phyloP scores from a whole-genome alignment of 2,329 filamentous ascomycete genomes.

The Coniochaeta ligniaria region DNA sequence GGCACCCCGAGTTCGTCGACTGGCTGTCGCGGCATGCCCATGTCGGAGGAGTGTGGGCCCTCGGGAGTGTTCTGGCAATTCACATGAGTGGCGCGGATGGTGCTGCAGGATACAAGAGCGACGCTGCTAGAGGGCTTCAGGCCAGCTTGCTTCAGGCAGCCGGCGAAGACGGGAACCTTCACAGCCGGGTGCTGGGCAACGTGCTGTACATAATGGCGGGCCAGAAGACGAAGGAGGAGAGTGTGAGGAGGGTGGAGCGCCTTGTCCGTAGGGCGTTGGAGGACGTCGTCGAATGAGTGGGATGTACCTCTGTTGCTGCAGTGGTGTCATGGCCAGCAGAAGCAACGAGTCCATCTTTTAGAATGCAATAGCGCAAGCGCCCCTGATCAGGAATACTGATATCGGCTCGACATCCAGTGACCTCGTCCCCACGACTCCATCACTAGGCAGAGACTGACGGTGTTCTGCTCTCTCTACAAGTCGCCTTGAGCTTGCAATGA shows the following conservation, averaged over 20 bases:
- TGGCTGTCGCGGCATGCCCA: constrained; percentile 43
- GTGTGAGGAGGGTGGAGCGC: constrained; percentile 6
- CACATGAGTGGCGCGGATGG: constrained; percentile 34
- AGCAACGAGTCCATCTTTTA: too few relatives aligned
- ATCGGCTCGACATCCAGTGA: too few relatives aligned
- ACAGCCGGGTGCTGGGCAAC: constrained; percentile 48
- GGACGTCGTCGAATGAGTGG: not conserved
- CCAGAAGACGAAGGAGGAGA: constrained; percentile 25
- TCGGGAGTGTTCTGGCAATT: constrained; percentile 70
- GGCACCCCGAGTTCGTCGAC: constrained; percentile 54
- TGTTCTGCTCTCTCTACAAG: not conserved
- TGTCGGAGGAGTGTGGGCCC: constrained; percentile 63
- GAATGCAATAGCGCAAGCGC: too few relatives aligned
- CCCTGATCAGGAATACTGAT: too few relatives aligned
- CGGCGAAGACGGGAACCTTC: constrained; percentile 29
- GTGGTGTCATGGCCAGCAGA: too few relatives aligned
- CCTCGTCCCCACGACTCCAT: too few relatives aligned
- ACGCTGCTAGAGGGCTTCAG: constrained; percentile 35
- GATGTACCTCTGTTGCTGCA: too few relatives aligned
- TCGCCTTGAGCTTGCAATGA: not conserved
- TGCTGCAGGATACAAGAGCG: constrained; percentile 37
- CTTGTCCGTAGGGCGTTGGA: not conserved
- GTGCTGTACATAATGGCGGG: constrained; percentile 53
- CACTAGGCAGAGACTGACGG: too few relatives aligned
- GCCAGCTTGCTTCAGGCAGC: constrained; percentile 18